Evolutionary conservation across 495 filamentous ascomycete genomes (phyloP), one percentile per base, ranked within the genome.

Genomic region (Aspergillus mulundensis): DNA sequence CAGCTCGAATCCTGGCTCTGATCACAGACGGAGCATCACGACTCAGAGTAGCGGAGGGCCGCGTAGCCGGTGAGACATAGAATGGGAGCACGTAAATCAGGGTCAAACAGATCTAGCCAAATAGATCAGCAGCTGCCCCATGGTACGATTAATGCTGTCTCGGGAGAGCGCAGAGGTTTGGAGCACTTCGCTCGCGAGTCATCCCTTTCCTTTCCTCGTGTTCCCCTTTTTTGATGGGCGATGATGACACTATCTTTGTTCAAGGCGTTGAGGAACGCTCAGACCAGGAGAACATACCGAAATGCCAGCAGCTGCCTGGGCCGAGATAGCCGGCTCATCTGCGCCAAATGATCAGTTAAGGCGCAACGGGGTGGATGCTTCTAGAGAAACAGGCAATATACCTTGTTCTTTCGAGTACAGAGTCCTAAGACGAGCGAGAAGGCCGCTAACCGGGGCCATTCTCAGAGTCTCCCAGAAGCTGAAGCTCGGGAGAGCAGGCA

Each of bases 11-110:
- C 61, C 94, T 85, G 57, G 89, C 87, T 48, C 87, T 88, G 71
- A 98, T 96, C 18, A 95, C 92, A 8, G 86, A 87, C 18, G 94
- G 91, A 19, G 88, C 84, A 81, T 97, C 93, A 54, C 94, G 86
- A 50, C 88, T 87, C 18, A 96, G 82, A 49, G 79, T 83, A n/a
- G 83, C 81, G 1, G 90, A 91, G 3, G 92, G 91, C 18, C 91
- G 86, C 6, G 91, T 94, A 25, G 81, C 76, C 6, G 82, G 62
- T 20, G 85, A 94, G 58, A 93, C 73, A 73, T 97, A 97, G 78
- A 98, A 90, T 30, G 94, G 91, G 30, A 89, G 72, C 70, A 97
- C 90, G 76, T 97, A 98, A 75, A 87, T 68, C 55, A 90, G 65
- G 5, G 91, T 95, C 68, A 93, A 90, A 53, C 85, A 67, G 51